Percentiles rank a stretch among this genome's conserved stretches.
Evolutionary conservation across 2,329 filamentous ascomycete species (phyloP).

Genomic region (Apiospora malaysiana): DNA sequence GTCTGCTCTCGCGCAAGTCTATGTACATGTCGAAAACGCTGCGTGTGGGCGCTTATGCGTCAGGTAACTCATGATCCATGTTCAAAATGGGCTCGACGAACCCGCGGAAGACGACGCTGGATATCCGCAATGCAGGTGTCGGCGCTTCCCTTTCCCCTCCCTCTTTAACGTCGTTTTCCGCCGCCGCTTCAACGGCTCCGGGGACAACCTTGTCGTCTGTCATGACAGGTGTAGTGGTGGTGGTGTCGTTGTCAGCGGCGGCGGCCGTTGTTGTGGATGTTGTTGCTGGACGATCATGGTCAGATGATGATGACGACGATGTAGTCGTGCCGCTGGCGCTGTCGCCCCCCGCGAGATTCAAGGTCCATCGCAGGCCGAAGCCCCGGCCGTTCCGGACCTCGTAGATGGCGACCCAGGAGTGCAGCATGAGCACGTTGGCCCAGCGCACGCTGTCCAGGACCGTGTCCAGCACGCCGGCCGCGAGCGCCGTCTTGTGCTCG

Average conservation of each 20-base stretch:
- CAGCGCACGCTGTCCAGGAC: not conserved
- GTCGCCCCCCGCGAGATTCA: not conserved
- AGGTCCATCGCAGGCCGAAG: slow-evolving; percentile 13
- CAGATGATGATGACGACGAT: not conserved
- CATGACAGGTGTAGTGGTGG: not conserved
- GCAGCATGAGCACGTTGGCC: slow-evolving; percentile 19
- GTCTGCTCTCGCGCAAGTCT: too few species aligned
- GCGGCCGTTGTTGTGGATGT: not conserved
- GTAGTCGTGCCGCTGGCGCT: not conserved
- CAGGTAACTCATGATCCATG: slow-evolving; percentile 11
- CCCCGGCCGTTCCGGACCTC: slow-evolving; percentile 11
- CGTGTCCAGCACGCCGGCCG: not conserved
- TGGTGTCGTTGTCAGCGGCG: not conserved
- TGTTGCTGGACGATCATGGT: not conserved
- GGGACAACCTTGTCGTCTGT: not conserved
- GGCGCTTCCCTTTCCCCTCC: not conserved
- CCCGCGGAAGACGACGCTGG: slow-evolving; percentile 8
- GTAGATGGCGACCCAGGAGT: slow-evolving; percentile 13
- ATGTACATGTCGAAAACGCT: too few species aligned
- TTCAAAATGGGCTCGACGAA: slow-evolving; percentile 16
- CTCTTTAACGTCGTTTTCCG: not conserved
- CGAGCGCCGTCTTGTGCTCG: slow-evolving; percentile 12
- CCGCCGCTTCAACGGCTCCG: not conserved
- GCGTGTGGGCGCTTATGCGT: not conserved
- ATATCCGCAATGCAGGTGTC: not conserved